Conservation (phyloP, 768 basidiomycete genomes). For the Boletus speciosus region DNA sequence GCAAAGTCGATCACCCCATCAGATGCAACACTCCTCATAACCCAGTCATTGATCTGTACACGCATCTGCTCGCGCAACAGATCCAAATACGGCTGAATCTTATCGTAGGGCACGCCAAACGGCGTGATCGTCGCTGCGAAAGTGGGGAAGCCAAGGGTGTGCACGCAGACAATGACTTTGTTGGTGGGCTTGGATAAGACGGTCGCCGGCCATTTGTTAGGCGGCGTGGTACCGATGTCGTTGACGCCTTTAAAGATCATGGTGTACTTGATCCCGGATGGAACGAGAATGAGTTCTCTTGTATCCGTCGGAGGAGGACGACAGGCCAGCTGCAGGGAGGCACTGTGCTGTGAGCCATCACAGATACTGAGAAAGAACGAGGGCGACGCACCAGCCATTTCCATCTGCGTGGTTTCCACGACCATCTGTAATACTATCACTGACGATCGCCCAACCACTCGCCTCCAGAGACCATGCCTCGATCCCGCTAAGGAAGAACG, state of each 20-base stretch:
- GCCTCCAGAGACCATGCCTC: slow-evolving; percentile 3
- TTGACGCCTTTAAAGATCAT: slow-evolving; percentile 11
- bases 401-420: not conserved
- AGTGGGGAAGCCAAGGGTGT: not conserved
- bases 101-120: not conserved
- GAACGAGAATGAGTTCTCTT: not conserved
- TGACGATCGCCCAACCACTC: not conserved
- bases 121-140: slow-evolving; percentile 6
- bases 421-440: slow-evolving; percentile 3
- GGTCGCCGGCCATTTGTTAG: not conserved
- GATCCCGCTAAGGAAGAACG: slow-evolving; percentile 3
- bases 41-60: not conserved
- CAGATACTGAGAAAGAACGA: not conserved
- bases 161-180: not conserved
- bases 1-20: slow-evolving; percentile 8
- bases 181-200: slow-evolving; percentile 3
- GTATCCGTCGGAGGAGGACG: slow-evolving; percentile 4
- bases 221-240: slow-evolving; percentile 3
- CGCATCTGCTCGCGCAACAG: slow-evolving; percentile 1
- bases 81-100: slow-evolving; percentile 1
- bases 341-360: not conserved
- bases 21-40: not conserved
- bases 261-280: slow-evolving; percentile 5
- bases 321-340: not conserved
- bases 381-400: not conserved